Conservation (phyloP, 257 asterid genomes). For the Fraxinus excelsior region DNA sequence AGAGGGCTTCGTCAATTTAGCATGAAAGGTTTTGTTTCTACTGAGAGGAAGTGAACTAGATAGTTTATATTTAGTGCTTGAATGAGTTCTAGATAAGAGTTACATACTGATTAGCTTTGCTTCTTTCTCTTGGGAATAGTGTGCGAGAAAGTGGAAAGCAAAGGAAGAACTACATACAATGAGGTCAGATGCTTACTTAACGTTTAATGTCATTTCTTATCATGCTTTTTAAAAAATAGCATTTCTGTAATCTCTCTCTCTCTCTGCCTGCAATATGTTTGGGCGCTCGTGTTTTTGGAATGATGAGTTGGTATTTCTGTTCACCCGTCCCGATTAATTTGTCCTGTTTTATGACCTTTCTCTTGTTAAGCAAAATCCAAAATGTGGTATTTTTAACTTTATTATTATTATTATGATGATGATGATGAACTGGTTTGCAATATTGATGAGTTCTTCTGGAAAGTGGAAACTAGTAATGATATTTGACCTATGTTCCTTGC, state of each 20-base stretch:
- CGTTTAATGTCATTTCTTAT: neutral
- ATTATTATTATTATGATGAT: no score
- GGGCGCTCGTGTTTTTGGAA: neutral
- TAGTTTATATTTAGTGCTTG: neutral
- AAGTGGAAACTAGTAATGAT: neutral
- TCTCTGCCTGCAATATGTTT: neutral
- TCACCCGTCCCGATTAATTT: neutral
- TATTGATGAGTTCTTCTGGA: neutral
- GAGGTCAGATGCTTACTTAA: slow-evolving; percentile 57
- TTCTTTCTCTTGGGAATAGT: slow-evolving; percentile 50
- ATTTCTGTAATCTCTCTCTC: neutral
- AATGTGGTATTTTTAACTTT: neutral
- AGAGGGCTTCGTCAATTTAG: slow-evolving; percentile 99
- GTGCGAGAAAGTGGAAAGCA: slow-evolving; percentile 99
- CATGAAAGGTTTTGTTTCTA: slow-evolving; percentile 77
- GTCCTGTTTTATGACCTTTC: neutral
- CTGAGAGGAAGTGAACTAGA: neutral
- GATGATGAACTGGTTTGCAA: neutral
- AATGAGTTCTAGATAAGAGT: slow-evolving; percentile 16
- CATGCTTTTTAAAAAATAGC: neutral
- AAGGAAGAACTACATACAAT: slow-evolving; percentile 96
- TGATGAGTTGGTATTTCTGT: neutral
- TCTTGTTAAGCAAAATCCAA: neutral
- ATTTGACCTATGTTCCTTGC: neutral
- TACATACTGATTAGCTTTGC: slow-evolving; percentile 23